These are phyloP conservation scores for Mucor circinelloides DNA, from an alignment of 371 early-diverging fungal genomes.

Conservation along the genomic window DNA sequence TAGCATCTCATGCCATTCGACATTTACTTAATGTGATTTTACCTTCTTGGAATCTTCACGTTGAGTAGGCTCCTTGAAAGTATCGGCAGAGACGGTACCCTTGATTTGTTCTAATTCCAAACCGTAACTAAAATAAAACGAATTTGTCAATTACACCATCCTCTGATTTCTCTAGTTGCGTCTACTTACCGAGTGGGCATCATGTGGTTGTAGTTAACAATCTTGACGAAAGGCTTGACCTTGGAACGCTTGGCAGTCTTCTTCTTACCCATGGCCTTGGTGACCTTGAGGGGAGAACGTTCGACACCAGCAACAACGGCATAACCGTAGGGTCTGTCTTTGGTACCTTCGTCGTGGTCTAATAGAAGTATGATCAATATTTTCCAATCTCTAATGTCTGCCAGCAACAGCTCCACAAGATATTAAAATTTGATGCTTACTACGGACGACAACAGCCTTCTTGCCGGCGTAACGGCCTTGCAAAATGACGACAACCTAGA, in stretches of 20 bases:
- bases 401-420: not conserved
- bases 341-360: constrained; percentile 87
- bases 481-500: constrained; percentile 94
- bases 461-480: constrained; percentile 98
- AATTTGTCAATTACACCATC: not conserved
- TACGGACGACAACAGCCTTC: constrained; percentile 99
- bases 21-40: not conserved
- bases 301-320: constrained; percentile 97
- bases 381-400: not conserved
- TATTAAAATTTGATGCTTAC: constrained; percentile 47
- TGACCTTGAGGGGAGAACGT: constrained; percentile 95
- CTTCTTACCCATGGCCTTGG: constrained; percentile 93
- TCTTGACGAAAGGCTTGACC: constrained; percentile 98
- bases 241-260: constrained; percentile 92
- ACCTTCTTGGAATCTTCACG: constrained; percentile 87
- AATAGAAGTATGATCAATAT: constrained; percentile 10
- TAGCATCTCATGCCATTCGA: not conserved
- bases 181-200: constrained; percentile 93
- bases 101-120: constrained; percentile 89
- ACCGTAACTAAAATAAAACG: constrained; percentile 58
- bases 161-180: not conserved
- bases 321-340: constrained; percentile 95
- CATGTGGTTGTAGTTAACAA: constrained; percentile 98
- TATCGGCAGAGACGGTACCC: constrained; percentile 82
- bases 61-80: constrained; percentile 94